These are phyloP conservation scores for Cryphonectria nitschkei DNA, from an alignment of 2,329 filamentous ascomycete species.

Conservation along the genomic window DNA sequence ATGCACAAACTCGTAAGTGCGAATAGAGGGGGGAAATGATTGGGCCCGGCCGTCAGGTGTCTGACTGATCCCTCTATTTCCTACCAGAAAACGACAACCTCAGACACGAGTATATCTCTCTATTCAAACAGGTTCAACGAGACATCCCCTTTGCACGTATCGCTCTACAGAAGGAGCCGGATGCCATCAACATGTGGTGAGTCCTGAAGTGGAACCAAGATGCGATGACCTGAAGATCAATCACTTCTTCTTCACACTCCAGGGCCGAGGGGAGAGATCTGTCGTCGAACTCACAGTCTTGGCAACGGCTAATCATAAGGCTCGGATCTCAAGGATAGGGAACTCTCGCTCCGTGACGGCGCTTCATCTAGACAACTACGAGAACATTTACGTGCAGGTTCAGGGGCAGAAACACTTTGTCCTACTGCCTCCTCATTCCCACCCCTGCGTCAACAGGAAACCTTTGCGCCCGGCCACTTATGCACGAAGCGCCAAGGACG, in stretches of 20 bases:
- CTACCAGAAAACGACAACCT: slow-evolving; percentile 77
- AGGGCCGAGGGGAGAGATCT: not conserved
- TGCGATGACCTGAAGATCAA: not conserved
- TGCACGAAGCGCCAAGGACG: slow-evolving; percentile 40
- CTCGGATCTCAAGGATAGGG: slow-evolving; percentile 59
- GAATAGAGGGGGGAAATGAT: not conserved
- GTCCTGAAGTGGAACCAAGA: not conserved
- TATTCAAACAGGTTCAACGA: slow-evolving; percentile 65
- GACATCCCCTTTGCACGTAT: slow-evolving; percentile 74
- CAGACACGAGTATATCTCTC: slow-evolving; percentile 67
- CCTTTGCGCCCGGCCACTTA: slow-evolving; percentile 64
- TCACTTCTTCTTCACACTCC: not conserved
- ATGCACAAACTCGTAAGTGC: slow-evolving; percentile 72
- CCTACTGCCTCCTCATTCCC: slow-evolving; percentile 71
- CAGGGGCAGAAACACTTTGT: slow-evolving; percentile 75
- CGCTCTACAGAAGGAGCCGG: slow-evolving; percentile 66
- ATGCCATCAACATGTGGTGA: slow-evolving; percentile 76
- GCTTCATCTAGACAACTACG: slow-evolving; percentile 81
- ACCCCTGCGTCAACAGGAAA: slow-evolving; percentile 70
- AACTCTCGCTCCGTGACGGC: slow-evolving; percentile 71
- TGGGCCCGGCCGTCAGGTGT: not conserved
- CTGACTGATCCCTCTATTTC: slow-evolving; percentile 5
- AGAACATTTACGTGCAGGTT: slow-evolving; percentile 82
- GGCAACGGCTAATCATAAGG: not conserved
- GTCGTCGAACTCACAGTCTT: not conserved